Base-by-base conservation (phyloP, 495 filamentous ascomycete genomes). In the Aspergillus wentii region DNA sequence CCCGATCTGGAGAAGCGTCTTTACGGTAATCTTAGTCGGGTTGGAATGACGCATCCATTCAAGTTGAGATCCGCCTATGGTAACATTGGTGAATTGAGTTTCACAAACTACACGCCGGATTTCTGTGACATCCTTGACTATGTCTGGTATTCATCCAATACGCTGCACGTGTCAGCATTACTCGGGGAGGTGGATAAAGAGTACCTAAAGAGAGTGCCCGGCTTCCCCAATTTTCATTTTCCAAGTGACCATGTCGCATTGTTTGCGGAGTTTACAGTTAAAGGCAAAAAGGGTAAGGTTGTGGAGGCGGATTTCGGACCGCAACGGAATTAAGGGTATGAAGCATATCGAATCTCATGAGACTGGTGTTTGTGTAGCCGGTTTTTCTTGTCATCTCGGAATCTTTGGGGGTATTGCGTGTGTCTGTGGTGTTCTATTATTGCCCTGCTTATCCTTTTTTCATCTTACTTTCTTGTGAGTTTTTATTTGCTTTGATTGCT, bases 181-280 rank as follows among this genome's bases (percentile, higher is more conserved):
- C 85, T 98, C 8, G 94, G 92, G 5, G 81, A 91, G 25, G 86
- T 95, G 8, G 94, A 98, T 61, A 78, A 79, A 52, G 80, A 92
- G 9, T 94, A 97, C 61, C 80, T 98, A 40, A 81, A 83, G 48
- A 75, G 81, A 30, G 88, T 96, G 4, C 92, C 92, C 3, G 92
- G 92, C 1, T 98, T 97, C 63, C 92, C 92, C 8, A 94, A 97
- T 51, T 90, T 85, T 56, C 92, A 97, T 65, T 96, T 95, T 68
- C 94, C 94, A 1, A 92, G 88, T 59, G 92, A 98, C 61, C 92
- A 98, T 64, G 77, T 98, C 50, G 85, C 89, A 61, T 78, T 98
- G 49, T 78, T 88, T 66, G 84, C 86, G 39, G 88, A 97, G 65
- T 95, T 96, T 63, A 74, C 81, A 40, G 81, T 97, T 64, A 96